Conservation (phyloP, 2,329 filamentous ascomycete genomes). For the Pseudogymnoascus sp. region DNA sequence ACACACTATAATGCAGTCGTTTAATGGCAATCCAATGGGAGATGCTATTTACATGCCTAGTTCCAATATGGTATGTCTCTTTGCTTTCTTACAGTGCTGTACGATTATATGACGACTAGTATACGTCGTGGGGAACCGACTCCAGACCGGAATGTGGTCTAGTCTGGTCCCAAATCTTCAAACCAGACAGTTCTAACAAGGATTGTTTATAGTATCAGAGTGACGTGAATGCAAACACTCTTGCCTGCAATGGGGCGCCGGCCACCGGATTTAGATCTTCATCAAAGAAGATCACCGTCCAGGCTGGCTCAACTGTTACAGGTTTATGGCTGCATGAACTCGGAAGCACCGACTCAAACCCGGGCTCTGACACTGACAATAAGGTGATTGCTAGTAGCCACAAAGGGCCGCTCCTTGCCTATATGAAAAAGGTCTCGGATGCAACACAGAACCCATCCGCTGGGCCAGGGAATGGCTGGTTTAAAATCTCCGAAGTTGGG, state of each 20-base stretch:
- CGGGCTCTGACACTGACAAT: background rate
- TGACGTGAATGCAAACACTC: background rate
- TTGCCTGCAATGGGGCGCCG: background rate
- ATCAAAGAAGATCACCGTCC: background rate
- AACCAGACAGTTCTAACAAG: background rate
- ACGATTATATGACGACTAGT: too few relatives aligned
- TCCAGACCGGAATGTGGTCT: too few relatives aligned
- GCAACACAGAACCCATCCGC: slow-evolving; percentile 25
- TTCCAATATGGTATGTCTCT: background rate
- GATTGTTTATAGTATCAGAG: background rate
- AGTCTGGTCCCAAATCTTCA: too few relatives aligned
- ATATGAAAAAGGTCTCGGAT: slow-evolving; percentile 39
- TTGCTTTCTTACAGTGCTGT: background rate
- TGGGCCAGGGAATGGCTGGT: slow-evolving; percentile 21
- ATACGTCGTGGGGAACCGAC: too few relatives aligned
- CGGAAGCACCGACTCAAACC: background rate
- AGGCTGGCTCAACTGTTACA: background rate
- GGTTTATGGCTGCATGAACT: background rate
- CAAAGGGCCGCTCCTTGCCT: slow-evolving; percentile 38
- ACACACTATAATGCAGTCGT: slow-evolving; percentile 31
- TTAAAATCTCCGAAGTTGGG: slow-evolving; percentile 41
- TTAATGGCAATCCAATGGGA: background rate
- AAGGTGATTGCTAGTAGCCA: slow-evolving; percentile 37
- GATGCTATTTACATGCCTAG: background rate
- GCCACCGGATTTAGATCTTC: slow-evolving; percentile 2